Conservation (phyloP, 202 grass and related monocot genomes). For the Schoenoplectus tabernaemontani region DNA sequence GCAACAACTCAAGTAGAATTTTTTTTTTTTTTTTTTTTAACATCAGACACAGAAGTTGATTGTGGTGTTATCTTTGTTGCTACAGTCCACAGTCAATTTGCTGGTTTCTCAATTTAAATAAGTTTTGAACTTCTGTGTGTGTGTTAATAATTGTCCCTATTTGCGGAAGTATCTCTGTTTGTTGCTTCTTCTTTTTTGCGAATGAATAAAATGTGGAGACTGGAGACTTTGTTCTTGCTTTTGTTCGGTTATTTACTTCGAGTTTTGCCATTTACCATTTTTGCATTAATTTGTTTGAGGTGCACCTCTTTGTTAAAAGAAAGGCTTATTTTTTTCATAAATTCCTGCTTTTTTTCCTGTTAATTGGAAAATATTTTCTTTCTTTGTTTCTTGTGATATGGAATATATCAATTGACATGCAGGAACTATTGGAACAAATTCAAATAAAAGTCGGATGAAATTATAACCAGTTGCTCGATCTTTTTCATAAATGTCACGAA, state of each 20-base stretch:
- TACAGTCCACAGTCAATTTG: background rate
- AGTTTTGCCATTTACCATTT: background rate
- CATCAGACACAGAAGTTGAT: background rate
- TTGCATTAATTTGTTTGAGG: background rate
- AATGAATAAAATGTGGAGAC: background rate
- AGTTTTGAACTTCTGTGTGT: background rate
- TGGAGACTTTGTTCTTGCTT: background rate
- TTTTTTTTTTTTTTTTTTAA: background rate
- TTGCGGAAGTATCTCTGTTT: background rate
- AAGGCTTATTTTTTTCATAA: background rate
- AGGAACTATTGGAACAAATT: no score
- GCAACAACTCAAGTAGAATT: constrained; percentile 23
- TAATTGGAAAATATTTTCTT: background rate
- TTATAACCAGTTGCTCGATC: background rate
- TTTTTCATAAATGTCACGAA: background rate
- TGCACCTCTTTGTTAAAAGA: background rate
- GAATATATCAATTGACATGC: background rate
- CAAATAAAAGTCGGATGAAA: no score
- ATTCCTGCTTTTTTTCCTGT: background rate
- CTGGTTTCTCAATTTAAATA: background rate
- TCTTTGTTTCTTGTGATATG: background rate
- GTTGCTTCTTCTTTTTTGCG: background rate
- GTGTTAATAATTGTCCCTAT: background rate
- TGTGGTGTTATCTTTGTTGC: background rate
- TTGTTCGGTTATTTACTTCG: background rate